Evolutionary conservation across 305 asterid species (phyloP), one percentile per base, ranked within the genome.

Genomic region (Solanum hybrid): DNA sequence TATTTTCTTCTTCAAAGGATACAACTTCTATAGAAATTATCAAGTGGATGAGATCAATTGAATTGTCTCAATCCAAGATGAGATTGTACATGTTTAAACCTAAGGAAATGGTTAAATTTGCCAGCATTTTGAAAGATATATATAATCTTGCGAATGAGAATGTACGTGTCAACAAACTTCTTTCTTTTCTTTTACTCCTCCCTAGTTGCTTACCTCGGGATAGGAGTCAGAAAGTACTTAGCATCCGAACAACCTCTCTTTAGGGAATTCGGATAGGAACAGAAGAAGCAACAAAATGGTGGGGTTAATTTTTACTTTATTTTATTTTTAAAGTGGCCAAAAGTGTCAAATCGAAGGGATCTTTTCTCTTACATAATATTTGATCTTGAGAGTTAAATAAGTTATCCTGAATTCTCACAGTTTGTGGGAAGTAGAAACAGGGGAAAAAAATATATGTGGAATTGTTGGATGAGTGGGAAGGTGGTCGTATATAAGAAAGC

Each of bases 281-380:
- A 71, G 24, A 46, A 83, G 89, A 81, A 91, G 26, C 86, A 57
- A 83, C 34, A 90, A 76, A 42, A 10, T 51, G 28, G 90, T 46
- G 89, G 89, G 87, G 57, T 64, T 87, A 36, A 76, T 16, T 33
- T 28, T 46, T 51, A 51, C n/a, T 76, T 37, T 40, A 6, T 24
- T 37, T 46, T 46, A 46, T 57, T 18, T 46, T 40, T 16, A 10
- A 89, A 46, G n/a, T 31, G 74, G 90, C 90, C 89, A 87, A 90
- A 91, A 89, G 90, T 89, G 91, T 89, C 90, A 89, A 90, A 88
- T 87, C 86, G 35, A 28, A 40, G 26, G 86, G 89, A 88, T 87
- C 77, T 80, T 90, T 91, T 91, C 18, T 80, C 88, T 64, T 64
- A 84, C 87, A 40, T 35, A 79, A 78, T 37, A 39, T 81, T 84